A percentile compares a stretch with the other conserved stretches of the same genome.
phyloP scores from a whole-genome alignment of 257 asterid genomes.

The Nicotiana noctiflora region DNA sequence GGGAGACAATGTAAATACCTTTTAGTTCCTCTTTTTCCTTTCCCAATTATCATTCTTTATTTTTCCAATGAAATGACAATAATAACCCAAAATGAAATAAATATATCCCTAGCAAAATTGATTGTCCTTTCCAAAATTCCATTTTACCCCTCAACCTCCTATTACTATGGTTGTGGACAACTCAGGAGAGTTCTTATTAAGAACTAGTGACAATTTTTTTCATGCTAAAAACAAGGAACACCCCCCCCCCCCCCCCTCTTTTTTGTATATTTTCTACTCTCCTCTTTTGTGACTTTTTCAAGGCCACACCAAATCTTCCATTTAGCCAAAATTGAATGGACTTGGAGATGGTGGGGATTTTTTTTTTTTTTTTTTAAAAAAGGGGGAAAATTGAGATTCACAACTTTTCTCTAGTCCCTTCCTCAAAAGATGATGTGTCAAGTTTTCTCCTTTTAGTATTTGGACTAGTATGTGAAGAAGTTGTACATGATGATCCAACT shows the following conservation, averaged over 20 bases:
- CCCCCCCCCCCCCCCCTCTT: background rate
- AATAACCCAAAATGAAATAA: background rate
- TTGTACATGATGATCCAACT: conserved; percentile 43
- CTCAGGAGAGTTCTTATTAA: background rate
- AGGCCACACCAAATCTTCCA: conserved; percentile 18
- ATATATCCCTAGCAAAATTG: background rate
- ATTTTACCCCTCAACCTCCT: background rate
- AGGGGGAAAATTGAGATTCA: background rate
- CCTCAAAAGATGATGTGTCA: conserved; percentile 14
- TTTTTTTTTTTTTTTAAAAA: too few species aligned
- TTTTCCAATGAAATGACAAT: background rate
- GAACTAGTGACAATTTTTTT: conserved; percentile 26
- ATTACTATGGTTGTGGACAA: background rate
- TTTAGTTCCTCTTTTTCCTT: background rate
- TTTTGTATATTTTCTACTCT: background rate
- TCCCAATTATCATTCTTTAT: background rate
- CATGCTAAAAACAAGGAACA: conserved; percentile 20
- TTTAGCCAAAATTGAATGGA: conserved; percentile 18
- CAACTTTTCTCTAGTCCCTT: background rate
- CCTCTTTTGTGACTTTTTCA: background rate
- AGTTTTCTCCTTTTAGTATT: conserved; percentile 49
- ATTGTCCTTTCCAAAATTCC: background rate
- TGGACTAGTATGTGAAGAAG: conserved; percentile 31
- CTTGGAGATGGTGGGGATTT: background rate
- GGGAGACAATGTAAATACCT: background rate